Conservation (phyloP, 345 rosid genomes). For the Stellera chamaejasme region DNA sequence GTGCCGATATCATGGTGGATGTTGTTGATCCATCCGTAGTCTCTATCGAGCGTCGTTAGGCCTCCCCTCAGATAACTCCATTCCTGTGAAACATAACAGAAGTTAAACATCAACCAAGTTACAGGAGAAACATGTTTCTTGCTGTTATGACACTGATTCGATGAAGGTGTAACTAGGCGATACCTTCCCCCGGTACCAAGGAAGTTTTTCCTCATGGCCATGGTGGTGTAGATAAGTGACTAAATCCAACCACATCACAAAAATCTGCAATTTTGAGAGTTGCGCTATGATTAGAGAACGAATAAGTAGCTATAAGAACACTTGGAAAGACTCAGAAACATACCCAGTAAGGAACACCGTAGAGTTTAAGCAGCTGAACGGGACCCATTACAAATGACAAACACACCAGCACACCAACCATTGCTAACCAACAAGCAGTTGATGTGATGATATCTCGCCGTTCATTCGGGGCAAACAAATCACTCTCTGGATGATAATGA, state of each 20-base stretch:
- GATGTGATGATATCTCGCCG: constrained; percentile 62
- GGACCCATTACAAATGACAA: constrained; percentile 52
- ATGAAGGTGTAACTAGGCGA: neutral
- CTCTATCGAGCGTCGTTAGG: constrained; percentile 79
- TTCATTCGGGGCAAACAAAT: constrained; percentile 66
- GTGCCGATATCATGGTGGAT: constrained; percentile 96
- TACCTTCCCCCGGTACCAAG: constrained; percentile 96
- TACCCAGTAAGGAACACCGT: constrained; percentile 70
- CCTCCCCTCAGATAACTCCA: constrained; percentile 97
- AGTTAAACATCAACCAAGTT: neutral
- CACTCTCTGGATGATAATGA: constrained; percentile 73
- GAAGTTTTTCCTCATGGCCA: constrained; percentile 76
- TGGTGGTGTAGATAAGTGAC: constrained; percentile 93
- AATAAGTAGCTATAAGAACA: neutral
- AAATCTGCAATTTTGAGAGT: constrained; percentile 30
- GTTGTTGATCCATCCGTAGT: constrained; percentile 79
- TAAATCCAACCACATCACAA: constrained; percentile 75
- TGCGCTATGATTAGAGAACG: neutral
- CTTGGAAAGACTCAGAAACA: neutral
- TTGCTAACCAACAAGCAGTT: constrained; percentile 65
- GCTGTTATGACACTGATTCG: neutral
- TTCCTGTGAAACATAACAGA: constrained; percentile 35
- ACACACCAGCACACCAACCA: constrained; percentile 50
- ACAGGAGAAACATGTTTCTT: neutral
- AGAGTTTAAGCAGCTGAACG: constrained; percentile 57